These are phyloP conservation scores for Candida silvicultrix DNA, from an alignment of 805 yeast genomes.

Conservation along the genomic window DNA sequence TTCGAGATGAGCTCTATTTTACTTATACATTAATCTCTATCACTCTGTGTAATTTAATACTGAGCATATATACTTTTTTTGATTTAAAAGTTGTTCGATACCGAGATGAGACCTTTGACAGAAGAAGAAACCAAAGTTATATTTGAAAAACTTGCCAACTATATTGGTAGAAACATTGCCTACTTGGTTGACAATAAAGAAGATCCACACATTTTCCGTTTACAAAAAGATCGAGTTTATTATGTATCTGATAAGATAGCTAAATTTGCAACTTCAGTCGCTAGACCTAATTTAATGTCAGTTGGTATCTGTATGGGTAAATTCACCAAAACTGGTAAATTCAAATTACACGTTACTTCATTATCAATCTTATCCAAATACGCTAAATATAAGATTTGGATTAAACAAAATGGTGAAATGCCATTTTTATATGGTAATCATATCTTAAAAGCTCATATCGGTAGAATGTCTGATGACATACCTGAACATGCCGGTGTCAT, in stretches of 20 bases:
- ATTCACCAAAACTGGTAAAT: slow-evolving; percentile 96
- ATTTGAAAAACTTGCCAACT: slow-evolving; percentile 92
- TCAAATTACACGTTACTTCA: slow-evolving; percentile 91
- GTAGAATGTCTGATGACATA: slow-evolving; percentile 94
- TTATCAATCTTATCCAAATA: slow-evolving; percentile 74
- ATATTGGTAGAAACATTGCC: slow-evolving; percentile 93
- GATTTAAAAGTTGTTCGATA: no score
- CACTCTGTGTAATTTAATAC: no score
- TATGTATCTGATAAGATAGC: slow-evolving; percentile 82
- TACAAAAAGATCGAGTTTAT: slow-evolving; percentile 95
- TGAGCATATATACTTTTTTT: no score
- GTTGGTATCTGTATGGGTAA: slow-evolving; percentile 92
- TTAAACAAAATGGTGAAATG: slow-evolving; percentile 97
- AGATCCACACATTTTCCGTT: slow-evolving; percentile 89
- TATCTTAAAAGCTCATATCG: slow-evolving; percentile 92
- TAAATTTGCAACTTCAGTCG: slow-evolving; percentile 82
- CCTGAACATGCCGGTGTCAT: slow-evolving; percentile 98
- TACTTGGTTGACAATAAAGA: slow-evolving; percentile 70
- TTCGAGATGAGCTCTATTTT: background rate
- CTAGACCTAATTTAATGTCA: slow-evolving; percentile 87
- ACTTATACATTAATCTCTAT: background rate
- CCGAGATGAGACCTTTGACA: slow-evolving; percentile 81
- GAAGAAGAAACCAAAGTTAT: slow-evolving; percentile 96
- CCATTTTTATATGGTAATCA: slow-evolving; percentile 96
- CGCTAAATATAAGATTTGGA: slow-evolving; percentile 94